Percentiles rank a stretch among this genome's conserved stretches.
Evolutionary conservation across 768 basidiomycete genomes (phyloP).

Genomic region (Calocybe cyanea): DNA sequence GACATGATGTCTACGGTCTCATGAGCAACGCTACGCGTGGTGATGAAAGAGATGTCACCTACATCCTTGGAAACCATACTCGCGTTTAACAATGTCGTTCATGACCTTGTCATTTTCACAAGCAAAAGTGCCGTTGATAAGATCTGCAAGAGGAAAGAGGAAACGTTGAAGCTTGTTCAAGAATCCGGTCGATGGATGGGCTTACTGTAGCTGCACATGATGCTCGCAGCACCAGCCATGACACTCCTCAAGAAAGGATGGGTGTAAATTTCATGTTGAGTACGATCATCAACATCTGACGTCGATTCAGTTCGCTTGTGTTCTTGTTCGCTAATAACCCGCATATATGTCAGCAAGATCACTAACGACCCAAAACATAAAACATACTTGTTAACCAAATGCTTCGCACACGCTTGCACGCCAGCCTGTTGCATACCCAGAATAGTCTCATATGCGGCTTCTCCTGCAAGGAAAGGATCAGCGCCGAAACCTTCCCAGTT

Average conservation of each 20-base stretch:
- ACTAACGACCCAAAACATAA: background rate
- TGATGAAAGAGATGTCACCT: slow-evolving; percentile 16
- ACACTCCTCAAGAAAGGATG: slow-evolving; percentile 68
- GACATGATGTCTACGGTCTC: slow-evolving; percentile 53
- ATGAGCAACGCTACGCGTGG: background rate
- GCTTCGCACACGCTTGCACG: slow-evolving; percentile 86
- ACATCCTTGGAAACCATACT: slow-evolving; percentile 78
- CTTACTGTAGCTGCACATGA: slow-evolving; percentile 79
- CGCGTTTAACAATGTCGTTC: slow-evolving; percentile 72
- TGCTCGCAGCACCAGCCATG: slow-evolving; percentile 66
- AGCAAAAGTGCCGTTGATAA: slow-evolving; percentile 67
- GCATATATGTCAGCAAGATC: background rate
- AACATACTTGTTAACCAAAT: slow-evolving; percentile 70
- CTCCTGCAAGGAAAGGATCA: slow-evolving; percentile 85
- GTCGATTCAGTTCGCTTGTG: slow-evolving; percentile 49
- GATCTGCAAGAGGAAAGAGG: slow-evolving; percentile 34
- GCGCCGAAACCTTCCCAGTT: slow-evolving; percentile 97
- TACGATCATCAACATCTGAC: slow-evolving; percentile 77
- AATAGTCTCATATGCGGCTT: slow-evolving; percentile 75
- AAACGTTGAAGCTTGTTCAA: background rate
- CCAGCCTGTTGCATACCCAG: slow-evolving; percentile 76
- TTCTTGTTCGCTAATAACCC: slow-evolving; percentile 57
- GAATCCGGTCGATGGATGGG: slow-evolving; percentile 4
- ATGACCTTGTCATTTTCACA: slow-evolving; percentile 71
- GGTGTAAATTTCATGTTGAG: slow-evolving; percentile 71